phyloP scores from a whole-genome alignment of 2,329 filamentous ascomycete genomes.

The Rhexocercosporidium sp. region DNA sequence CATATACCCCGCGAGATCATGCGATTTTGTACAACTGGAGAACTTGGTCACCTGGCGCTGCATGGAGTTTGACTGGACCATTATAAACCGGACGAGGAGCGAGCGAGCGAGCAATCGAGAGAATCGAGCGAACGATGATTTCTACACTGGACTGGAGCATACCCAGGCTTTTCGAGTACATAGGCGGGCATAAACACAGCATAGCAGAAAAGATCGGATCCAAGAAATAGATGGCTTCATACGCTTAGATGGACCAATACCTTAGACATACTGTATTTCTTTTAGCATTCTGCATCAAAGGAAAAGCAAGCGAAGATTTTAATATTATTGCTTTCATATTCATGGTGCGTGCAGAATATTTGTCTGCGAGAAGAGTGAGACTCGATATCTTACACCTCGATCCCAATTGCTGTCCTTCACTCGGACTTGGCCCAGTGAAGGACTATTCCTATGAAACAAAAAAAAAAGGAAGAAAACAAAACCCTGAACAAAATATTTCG shows the following conservation, averaged over 20 bases:
- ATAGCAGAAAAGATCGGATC: neutral
- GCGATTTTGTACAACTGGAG: neutral
- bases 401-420: too few species aligned
- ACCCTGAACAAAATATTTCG: too few species aligned
- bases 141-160: neutral
- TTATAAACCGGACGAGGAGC: neutral
- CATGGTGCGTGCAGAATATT: too few species aligned
- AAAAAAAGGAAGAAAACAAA: too few species aligned
- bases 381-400: too few species aligned
- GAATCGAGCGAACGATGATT: neutral
- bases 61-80: neutral
- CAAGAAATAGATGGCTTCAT: slow-evolving; percentile 1
- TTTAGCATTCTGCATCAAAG: neutral
- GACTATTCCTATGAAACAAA: too few species aligned
- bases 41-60: neutral
- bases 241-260: slow-evolving; percentile 3
- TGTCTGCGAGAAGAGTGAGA: too few species aligned
- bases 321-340: neutral
- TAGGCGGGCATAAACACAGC: neutral
- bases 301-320: slow-evolving; percentile 3
- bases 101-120: neutral
- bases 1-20: slow-evolving; percentile 4
- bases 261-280: neutral
- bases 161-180: neutral
- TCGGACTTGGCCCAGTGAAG: too few species aligned